phyloP scores from a whole-genome alignment of 2,329 filamentous ascomycete species.

The Fusarium caatingaense region DNA sequence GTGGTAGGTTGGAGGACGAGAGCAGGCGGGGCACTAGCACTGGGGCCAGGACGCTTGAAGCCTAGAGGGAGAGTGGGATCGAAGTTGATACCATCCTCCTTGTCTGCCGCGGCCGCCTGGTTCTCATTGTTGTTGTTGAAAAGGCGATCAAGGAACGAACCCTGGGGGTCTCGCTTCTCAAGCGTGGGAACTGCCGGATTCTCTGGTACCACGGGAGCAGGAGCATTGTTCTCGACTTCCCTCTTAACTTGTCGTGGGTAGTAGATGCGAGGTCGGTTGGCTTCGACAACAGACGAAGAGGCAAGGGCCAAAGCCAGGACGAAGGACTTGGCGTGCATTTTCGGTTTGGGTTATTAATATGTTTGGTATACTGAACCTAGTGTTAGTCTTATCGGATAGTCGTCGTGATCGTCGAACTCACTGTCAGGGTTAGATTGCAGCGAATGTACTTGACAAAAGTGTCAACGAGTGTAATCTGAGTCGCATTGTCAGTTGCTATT shows the following conservation, averaged over 20 bases:
- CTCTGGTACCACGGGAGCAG: slow-evolving; percentile 51
- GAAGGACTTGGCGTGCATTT: slow-evolving; percentile 62
- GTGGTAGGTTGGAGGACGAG: slow-evolving; percentile 40
- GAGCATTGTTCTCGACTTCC: slow-evolving; percentile 55
- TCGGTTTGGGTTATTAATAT: slow-evolving; percentile 33
- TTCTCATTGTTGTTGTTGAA: slow-evolving; percentile 21
- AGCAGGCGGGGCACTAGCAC: slow-evolving; percentile 31
- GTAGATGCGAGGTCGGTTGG: slow-evolving; percentile 64
- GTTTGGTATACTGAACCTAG: slow-evolving; percentile 34
- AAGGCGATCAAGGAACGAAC: slow-evolving; percentile 44
- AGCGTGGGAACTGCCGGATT: slow-evolving; percentile 26
- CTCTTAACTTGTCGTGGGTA: slow-evolving; percentile 68
- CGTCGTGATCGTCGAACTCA: slow-evolving; percentile 36
- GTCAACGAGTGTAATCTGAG: slow-evolving; percentile 62
- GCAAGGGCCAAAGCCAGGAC: slow-evolving; percentile 62
- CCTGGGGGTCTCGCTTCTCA: slow-evolving; percentile 34
- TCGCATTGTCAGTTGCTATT: slow-evolving; percentile 19
- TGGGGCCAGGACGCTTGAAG: slow-evolving; percentile 26
- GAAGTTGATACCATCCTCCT: slow-evolving; percentile 24
- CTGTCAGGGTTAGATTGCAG: slow-evolving; percentile 63
- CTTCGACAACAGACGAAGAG: slow-evolving; percentile 58
- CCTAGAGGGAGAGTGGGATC: slow-evolving; percentile 28
- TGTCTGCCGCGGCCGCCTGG: neutral
- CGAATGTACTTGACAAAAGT: slow-evolving; percentile 69
- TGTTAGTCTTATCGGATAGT: slow-evolving; percentile 13